phyloP scores from a whole-genome alignment of 1,139 yeast genomes.

The Lodderomyces parapsilosis region DNA sequence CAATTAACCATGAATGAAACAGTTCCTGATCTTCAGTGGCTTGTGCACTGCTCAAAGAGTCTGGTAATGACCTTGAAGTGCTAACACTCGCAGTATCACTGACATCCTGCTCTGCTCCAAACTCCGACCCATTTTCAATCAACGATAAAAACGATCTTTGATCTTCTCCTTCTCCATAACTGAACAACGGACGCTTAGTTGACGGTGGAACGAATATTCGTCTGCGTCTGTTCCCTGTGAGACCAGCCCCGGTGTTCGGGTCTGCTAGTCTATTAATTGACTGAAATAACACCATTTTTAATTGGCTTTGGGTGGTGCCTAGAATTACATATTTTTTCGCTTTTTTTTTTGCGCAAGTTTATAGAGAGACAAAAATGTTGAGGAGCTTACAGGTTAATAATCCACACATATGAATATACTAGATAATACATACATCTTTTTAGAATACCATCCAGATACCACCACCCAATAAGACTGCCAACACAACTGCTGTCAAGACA shows the following conservation, averaged over 20 bases:
- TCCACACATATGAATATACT: background rate
- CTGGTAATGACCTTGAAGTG: constrained; percentile 62
- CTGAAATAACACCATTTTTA: constrained; percentile 41
- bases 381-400: background rate
- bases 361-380: background rate
- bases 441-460: constrained; percentile 47
- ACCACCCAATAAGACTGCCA: constrained; percentile 37
- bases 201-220: constrained; percentile 67
- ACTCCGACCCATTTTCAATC: constrained; percentile 42
- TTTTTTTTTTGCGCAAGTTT: background rate
- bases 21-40: constrained; percentile 55
- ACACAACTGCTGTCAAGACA: constrained; percentile 42
- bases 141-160: constrained; percentile 61
- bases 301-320: background rate
- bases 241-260: constrained; percentile 34
- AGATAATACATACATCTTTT: background rate
- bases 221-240: constrained; percentile 41
- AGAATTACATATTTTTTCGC: background rate
- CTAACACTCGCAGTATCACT: constrained; percentile 54
- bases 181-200: constrained; percentile 63
- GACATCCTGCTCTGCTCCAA: constrained; percentile 38
- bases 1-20: constrained; percentile 57
- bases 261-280: constrained; percentile 43
- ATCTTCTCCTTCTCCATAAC: constrained; percentile 60
- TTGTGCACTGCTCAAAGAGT: constrained; percentile 52